A percentile compares a stretch with the other conserved stretches of the same genome.
Evolutionary conservation across 768 basidiomycete species (phyloP).

Genomic region (Boletus edulis): DNA sequence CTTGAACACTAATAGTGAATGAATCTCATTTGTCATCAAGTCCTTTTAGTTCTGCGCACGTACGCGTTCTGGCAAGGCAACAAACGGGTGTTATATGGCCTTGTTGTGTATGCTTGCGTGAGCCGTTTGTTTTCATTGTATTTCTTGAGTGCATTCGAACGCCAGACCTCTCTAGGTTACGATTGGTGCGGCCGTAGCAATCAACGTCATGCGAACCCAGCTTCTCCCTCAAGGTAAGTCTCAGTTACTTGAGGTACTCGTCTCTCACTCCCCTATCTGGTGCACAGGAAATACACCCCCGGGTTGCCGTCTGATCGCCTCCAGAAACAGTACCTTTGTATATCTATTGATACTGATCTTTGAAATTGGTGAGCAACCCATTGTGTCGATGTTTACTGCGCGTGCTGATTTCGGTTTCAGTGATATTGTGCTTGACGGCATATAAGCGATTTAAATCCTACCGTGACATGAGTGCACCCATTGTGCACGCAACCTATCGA

Average conservation of each 20-base stretch:
- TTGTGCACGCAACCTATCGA: constrained; percentile 7
- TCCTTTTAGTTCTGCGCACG: constrained; percentile 16
- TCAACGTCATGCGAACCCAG: background rate
- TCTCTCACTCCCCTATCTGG: background rate
- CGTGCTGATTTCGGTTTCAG: background rate
- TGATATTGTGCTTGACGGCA: constrained; percentile 5
- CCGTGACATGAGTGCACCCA: no score
- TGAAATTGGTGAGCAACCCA: constrained; percentile 2
- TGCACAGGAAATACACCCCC: background rate
- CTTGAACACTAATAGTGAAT: background rate
- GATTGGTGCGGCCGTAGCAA: background rate
- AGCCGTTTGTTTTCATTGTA: background rate
- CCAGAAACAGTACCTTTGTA: background rate
- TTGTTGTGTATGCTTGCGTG: constrained; percentile 9
- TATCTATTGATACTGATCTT: constrained; percentile 11
- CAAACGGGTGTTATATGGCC: constrained; percentile 10
- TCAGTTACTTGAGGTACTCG: background rate
- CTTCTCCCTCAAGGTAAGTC: constrained; percentile 6
- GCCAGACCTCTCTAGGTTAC: background rate
- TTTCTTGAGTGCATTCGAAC: no score
- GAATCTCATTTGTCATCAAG: background rate
- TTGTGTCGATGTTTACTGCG: background rate
- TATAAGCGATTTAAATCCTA: no score
- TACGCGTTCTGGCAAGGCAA: constrained; percentile 20
- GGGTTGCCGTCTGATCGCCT: background rate